Conservation (phyloP, 331 rosid genomes). For the Quercus tomentella region DNA sequence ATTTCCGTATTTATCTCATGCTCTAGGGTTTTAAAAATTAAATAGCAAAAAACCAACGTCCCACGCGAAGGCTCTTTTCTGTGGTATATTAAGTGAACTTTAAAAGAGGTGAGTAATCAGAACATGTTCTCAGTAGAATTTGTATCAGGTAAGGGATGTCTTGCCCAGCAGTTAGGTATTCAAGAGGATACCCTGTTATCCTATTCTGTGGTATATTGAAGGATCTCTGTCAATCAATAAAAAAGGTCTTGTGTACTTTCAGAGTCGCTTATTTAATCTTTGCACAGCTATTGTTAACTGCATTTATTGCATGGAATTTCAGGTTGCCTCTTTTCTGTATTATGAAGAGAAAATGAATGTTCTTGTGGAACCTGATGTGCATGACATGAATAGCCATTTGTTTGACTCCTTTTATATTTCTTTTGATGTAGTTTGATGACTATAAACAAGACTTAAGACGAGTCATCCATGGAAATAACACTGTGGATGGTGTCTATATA, state of each 20-base stretch:
- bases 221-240: background rate
- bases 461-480: too few species aligned
- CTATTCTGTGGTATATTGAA: background rate
- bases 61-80: too few species aligned
- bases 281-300: conserved; percentile 9
- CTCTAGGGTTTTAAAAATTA: too few species aligned
- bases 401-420: conserved; percentile 34
- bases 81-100: too few species aligned
- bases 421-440: conserved; percentile 63
- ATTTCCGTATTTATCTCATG: background rate
- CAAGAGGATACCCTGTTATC: background rate
- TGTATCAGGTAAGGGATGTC: background rate
- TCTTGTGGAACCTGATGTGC: too few species aligned
- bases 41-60: too few species aligned
- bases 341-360: background rate
- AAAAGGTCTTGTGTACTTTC: background rate
- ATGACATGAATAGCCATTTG: background rate
- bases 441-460: conserved; percentile 50
- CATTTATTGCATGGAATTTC: conserved; percentile 21
- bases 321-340: conserved; percentile 62
- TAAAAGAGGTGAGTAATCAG: background rate
- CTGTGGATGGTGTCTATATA: too few species aligned
- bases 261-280: conserved; percentile 2
- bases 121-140: background rate
- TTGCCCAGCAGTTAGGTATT: background rate